Evolutionary conservation across 202 grass and related monocot genomes (phyloP).

Genomic region (Tripidium arundinaceum): DNA sequence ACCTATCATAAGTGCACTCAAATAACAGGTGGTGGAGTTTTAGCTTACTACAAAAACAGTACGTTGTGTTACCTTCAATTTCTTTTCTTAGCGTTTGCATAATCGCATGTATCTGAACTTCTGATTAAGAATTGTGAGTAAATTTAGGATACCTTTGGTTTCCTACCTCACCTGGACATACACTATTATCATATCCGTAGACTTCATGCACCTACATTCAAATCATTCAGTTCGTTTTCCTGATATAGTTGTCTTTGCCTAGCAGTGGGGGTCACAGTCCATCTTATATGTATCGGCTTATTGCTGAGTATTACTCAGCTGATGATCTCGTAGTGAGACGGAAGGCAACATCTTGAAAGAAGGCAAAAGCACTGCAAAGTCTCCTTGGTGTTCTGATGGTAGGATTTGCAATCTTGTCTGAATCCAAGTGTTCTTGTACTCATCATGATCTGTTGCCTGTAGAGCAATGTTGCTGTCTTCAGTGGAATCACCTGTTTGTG

Average conservation of each 20-base stretch:
- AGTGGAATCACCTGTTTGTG: slow-evolving; percentile 15
- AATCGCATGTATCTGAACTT: neutral
- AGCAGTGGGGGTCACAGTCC: slow-evolving; percentile 86
- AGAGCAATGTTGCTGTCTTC: neutral
- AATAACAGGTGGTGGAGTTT: too few species aligned
- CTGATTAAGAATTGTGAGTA: neutral
- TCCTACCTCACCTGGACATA: neutral
- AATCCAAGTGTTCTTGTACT: neutral
- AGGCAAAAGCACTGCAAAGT: neutral
- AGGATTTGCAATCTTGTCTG: slow-evolving; percentile 4
- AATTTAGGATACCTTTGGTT: neutral
- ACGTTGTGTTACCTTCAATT: too few species aligned
- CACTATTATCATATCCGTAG: neutral
- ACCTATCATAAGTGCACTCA: too few species aligned
- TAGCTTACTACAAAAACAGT: too few species aligned
- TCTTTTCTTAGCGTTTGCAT: neutral
- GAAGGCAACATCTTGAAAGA: slow-evolving; percentile 55
- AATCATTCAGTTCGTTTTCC: neutral
- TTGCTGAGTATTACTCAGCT: slow-evolving; percentile 91
- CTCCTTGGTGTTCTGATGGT: slow-evolving; percentile 9
- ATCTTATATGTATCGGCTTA: slow-evolving; percentile 85
- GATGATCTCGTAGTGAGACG: slow-evolving; percentile 68
- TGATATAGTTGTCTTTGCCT: slow-evolving; percentile 14
- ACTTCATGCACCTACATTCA: neutral
- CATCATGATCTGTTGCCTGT: neutral